These are phyloP conservation scores for Aspergillus terreus DNA, from an alignment of 2,329 filamentous ascomycete species.

Conservation along the genomic window DNA sequence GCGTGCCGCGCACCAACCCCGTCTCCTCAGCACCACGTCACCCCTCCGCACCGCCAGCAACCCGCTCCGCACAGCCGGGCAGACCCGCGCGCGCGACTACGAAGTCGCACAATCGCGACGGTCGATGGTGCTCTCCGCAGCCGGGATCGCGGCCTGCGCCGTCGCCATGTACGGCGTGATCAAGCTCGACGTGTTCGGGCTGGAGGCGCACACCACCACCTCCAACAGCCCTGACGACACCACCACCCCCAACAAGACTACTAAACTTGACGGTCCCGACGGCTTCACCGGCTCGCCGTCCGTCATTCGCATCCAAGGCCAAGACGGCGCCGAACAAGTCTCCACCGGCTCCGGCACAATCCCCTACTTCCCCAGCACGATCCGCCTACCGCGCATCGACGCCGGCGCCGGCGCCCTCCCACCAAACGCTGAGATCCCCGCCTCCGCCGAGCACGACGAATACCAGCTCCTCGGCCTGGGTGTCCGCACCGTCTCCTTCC, in stretches of 20 bases:
- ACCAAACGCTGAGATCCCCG: slow-evolving; percentile 35
- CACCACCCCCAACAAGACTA: slow-evolving; percentile 2
- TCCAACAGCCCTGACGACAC: background rate
- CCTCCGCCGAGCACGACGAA: slow-evolving; percentile 52
- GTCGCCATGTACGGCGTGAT: slow-evolving; percentile 41
- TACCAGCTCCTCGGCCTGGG: slow-evolving; percentile 88
- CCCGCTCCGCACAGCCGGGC: slow-evolving; percentile 26
- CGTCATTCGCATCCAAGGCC: slow-evolving; percentile 39
- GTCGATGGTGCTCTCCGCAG: slow-evolving; percentile 31
- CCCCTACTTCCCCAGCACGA: slow-evolving; percentile 70
- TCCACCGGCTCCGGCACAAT: slow-evolving; percentile 78
- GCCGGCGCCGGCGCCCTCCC: slow-evolving; percentile 28
- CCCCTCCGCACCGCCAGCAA: slow-evolving; percentile 26
- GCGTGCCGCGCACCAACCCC: slow-evolving; percentile 7
- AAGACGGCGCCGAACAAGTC: slow-evolving; percentile 67
- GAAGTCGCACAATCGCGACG: slow-evolving; percentile 27
- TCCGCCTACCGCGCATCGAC: slow-evolving; percentile 56
- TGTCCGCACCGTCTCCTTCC: slow-evolving; percentile 82
- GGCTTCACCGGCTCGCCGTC: slow-evolving; percentile 34
- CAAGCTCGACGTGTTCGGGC: slow-evolving; percentile 32
- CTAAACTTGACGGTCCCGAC: slow-evolving; percentile 39
- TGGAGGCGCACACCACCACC: background rate
- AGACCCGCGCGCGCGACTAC: slow-evolving; percentile 15
- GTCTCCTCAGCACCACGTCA: slow-evolving; percentile 25
- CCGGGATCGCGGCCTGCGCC: slow-evolving; percentile 37